Percentiles rank a stretch among this genome's conserved stretches.
Conservation (phyloP, 352 stramenopile species). For the Pelagophyceae sp. region DNA sequence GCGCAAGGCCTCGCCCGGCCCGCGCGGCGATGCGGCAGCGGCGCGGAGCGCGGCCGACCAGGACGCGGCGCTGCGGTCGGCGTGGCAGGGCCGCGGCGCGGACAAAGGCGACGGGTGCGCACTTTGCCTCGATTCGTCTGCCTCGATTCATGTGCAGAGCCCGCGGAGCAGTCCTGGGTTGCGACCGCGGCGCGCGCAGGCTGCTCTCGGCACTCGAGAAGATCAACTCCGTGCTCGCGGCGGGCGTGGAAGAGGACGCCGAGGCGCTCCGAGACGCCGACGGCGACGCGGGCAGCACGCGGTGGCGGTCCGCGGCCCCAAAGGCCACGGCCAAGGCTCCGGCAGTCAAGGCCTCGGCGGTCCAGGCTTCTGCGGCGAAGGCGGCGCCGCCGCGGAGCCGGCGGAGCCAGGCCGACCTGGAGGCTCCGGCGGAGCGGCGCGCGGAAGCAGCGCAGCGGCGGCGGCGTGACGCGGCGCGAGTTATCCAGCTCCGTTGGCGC, state of each 20-base stretch:
- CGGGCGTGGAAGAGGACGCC: neutral
- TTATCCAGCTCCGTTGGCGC: neutral
- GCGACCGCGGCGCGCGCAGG: neutral
- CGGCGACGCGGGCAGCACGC: too few relatives aligned
- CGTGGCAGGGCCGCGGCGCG: neutral
- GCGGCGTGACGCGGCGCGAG: neutral
- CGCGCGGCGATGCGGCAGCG: neutral
- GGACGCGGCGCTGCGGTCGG: neutral
- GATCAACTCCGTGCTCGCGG: neutral
- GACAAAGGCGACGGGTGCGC: neutral
- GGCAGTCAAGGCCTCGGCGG: neutral
- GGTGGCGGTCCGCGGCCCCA: too few relatives aligned
- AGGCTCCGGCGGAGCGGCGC: neutral
- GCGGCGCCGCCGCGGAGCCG: too few relatives aligned
- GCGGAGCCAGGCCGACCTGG: neutral
- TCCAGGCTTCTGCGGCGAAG: neutral
- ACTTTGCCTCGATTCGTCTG: too few relatives aligned
- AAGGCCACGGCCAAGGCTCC: too few relatives aligned
- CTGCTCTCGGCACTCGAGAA: neutral
- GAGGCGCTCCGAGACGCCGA: too few relatives aligned
- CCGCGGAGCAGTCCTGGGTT: too few relatives aligned
- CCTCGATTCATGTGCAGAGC: too few relatives aligned
- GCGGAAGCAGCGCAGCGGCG: too few relatives aligned
- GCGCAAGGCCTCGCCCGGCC: neutral
- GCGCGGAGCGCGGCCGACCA: neutral